Percentiles rank a stretch among this genome's conserved stretches.
phyloP scores from a whole-genome alignment of 495 filamentous ascomycete genomes.

The Penicillium roqueforti region DNA sequence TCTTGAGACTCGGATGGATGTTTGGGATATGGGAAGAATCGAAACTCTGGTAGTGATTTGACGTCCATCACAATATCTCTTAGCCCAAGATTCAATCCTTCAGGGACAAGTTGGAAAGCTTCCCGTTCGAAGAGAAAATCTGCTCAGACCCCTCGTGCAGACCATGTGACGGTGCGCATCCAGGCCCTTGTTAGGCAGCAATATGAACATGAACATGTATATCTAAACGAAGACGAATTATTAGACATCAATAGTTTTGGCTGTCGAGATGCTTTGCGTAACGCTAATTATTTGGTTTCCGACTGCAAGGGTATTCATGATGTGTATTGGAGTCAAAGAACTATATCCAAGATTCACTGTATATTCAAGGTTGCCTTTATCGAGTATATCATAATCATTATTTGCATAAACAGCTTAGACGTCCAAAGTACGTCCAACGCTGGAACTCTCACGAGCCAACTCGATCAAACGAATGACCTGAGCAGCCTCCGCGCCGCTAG shows the following conservation, averaged over 20 bases:
- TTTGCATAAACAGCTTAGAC: constrained; percentile 28
- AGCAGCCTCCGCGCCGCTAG: constrained; percentile 65
- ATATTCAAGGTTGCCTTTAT: neutral
- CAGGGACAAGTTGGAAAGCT: neutral
- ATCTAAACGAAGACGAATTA: no score
- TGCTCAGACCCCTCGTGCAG: constrained; percentile 1
- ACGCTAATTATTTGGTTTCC: neutral
- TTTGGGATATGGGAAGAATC: constrained; percentile 8
- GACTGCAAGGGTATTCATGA: neutral
- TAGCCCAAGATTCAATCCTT: neutral
- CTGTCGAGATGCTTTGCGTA: neutral
- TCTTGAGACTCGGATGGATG: constrained; percentile 1
- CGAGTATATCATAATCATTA: constrained; percentile 18
- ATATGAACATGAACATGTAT: no score
- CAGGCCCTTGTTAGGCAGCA: neutral
- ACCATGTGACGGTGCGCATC: no score
- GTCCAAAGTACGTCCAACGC: constrained; percentile 57
- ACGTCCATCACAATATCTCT: constrained; percentile 6
- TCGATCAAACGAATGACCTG: constrained; percentile 75
- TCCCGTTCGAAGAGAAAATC: neutral
- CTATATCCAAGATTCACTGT: neutral
- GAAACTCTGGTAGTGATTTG: constrained; percentile 13
- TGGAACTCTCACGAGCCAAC: constrained; percentile 62
- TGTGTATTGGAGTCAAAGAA: neutral
- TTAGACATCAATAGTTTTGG: neutral